phyloP scores from a whole-genome alignment of 352 stramenopile species.

The Phytophthora idaei region DNA sequence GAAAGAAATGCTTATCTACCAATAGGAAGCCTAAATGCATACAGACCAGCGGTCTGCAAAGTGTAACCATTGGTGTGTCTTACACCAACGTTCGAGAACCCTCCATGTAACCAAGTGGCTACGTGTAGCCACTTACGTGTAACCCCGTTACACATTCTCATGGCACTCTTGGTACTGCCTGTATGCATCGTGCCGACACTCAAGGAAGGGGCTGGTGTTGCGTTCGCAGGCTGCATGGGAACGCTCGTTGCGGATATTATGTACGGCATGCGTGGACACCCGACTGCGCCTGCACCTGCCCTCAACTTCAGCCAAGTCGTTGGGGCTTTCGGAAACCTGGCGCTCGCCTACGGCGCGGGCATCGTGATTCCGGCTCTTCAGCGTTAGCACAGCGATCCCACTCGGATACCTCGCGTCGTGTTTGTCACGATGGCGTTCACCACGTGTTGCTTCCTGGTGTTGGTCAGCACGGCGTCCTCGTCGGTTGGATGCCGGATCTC shows the following conservation, averaged over 20 bases:
- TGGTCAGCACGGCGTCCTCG: slow-evolving; percentile 42
- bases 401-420: too few relatives aligned
- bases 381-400: too few relatives aligned
- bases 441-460: slow-evolving; percentile 37
- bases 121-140: too few relatives aligned
- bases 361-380: too few relatives aligned
- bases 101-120: too few relatives aligned
- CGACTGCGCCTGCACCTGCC: slow-evolving; percentile 25
- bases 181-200: slow-evolving; percentile 21
- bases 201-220: slow-evolving; percentile 41
- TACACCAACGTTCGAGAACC: too few relatives aligned
- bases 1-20: too few relatives aligned
- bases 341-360: too few relatives aligned
- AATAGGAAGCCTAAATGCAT: too few relatives aligned
- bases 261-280: slow-evolving; percentile 26
- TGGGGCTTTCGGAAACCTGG: too few relatives aligned
- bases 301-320: neutral
- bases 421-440: slow-evolving; percentile 47
- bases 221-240: slow-evolving; percentile 37
- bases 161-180: slow-evolving; percentile 38
- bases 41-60: too few relatives aligned
- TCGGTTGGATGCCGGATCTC: slow-evolving; percentile 8
- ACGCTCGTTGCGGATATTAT: slow-evolving; percentile 41
- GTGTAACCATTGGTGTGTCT: too few relatives aligned
- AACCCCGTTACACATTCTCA: slow-evolving; percentile 17